Conservation (phyloP, 2,329 filamentous ascomycete species). For the Clathrospora elynae region DNA sequence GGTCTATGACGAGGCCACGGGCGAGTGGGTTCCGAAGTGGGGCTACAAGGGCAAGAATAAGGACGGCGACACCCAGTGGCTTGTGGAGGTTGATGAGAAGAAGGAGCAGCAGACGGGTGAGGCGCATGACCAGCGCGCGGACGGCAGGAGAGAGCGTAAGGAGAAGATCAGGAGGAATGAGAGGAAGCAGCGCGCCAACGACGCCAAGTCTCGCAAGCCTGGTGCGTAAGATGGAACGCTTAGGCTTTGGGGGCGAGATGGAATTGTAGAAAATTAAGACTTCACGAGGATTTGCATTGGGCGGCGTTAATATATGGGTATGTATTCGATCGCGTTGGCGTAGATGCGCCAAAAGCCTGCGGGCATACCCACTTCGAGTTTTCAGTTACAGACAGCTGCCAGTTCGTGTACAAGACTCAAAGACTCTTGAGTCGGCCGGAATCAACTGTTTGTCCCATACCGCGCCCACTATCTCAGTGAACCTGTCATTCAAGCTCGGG, state of each 20-base stretch:
- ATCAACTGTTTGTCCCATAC: no score
- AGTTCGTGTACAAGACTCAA: no score
- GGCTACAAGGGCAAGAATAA: conserved; percentile 92
- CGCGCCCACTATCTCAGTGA: no score
- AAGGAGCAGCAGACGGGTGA: conserved; percentile 68
- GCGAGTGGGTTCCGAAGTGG: conserved; percentile 93
- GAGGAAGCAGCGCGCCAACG: conserved; percentile 56
- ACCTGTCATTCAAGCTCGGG: no score
- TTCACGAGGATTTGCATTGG: conserved; percentile 35
- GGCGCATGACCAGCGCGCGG: conserved; percentile 62
- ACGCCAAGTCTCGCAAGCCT: conserved; percentile 68
- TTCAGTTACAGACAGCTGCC: not conserved
- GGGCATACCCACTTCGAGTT: conserved; percentile 1
- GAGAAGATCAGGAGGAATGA: conserved; percentile 51
- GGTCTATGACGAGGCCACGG: conserved; percentile 80
- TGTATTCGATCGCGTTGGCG: conserved; percentile 20
- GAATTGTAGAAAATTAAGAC: conserved; percentile 12
- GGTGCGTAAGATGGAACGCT: conserved; percentile 23
- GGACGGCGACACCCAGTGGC: conserved; percentile 79
- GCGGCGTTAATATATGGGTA: conserved; percentile 32
- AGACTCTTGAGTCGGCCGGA: no score
- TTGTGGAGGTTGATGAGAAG: conserved; percentile 85
- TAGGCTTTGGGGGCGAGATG: conserved; percentile 9
- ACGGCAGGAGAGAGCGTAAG: conserved; percentile 65
- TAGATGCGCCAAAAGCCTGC: conserved; percentile 9